Evolutionary conservation across 306 rosid genomes (phyloP).

Genomic region (Glycyrrhiza uralensis): DNA sequence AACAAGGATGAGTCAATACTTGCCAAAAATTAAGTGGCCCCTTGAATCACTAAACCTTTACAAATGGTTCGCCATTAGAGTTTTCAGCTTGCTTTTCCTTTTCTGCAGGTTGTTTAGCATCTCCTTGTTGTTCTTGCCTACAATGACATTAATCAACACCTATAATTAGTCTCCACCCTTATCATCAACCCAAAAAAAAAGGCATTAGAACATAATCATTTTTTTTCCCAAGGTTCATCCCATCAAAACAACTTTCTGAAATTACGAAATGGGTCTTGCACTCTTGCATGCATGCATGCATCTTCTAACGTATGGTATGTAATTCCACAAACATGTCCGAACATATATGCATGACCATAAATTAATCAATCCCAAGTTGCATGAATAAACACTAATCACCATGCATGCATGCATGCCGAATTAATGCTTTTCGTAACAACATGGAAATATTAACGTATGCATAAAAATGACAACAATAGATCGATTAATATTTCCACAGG

Average conservation of each 20-base stretch:
- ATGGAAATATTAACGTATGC: neutral
- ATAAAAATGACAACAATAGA: neutral
- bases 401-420: neutral
- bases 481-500: neutral
- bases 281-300: no score
- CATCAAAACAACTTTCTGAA: neutral
- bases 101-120: conserved; percentile 58
- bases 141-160: conserved; percentile 15
- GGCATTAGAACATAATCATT: neutral
- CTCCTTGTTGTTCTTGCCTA: conserved; percentile 85
- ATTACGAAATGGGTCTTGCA: neutral
- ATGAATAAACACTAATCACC: neutral
- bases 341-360: neutral
- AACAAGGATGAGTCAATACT: conserved; percentile 9
- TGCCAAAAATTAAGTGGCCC: conserved; percentile 18
- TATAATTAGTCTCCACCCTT: neutral
- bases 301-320: neutral
- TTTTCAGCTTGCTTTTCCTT: conserved; percentile 64
- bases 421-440: neutral
- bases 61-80: conserved; percentile 62
- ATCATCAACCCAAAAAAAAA: neutral
- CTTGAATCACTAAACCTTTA: conserved; percentile 45
- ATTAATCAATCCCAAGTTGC: neutral
- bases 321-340: neutral
- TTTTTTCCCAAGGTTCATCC: neutral